Evolutionary conservation across 306 rosid genomes (phyloP).

Genomic region (Glycine tomentella): DNA sequence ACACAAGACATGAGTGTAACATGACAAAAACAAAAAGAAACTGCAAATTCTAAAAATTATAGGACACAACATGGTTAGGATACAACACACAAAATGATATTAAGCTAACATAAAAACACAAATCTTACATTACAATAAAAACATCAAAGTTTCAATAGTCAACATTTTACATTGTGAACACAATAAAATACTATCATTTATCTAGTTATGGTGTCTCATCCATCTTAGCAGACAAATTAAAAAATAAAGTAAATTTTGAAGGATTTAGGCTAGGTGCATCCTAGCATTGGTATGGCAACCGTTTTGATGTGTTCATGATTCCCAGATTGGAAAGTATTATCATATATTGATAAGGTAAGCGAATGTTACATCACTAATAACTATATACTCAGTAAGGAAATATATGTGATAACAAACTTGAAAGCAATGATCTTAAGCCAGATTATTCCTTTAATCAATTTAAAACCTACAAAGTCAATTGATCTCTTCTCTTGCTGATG

Average conservation of each 20-base stretch:
- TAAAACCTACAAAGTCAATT: neutral
- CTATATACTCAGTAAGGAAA: constrained; percentile 25
- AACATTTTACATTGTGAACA: neutral
- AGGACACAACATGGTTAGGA: neutral
- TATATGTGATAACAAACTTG: neutral
- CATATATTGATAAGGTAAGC: neutral
- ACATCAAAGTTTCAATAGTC: neutral
- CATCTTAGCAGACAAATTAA: too few species aligned
- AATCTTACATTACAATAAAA: neutral
- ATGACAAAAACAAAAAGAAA: neutral
- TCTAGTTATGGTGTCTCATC: too few species aligned
- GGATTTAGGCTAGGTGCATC: too few species aligned
- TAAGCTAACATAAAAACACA: neutral
- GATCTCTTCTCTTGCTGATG: constrained; percentile 1
- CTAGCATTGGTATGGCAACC: too few species aligned
- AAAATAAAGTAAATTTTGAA: too few species aligned
- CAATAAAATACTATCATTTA: neutral
- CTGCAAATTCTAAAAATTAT: neutral
- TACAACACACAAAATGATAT: neutral
- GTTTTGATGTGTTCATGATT: too few species aligned
- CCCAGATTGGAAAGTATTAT: neutral
- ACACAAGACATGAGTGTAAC: neutral
- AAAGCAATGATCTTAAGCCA: constrained; percentile 12
- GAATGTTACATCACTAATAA: neutral
- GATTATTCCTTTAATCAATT: constrained; percentile 19